Conservation (phyloP, 129 eudicot genomes). For the Pittosporum tobira region DNA sequence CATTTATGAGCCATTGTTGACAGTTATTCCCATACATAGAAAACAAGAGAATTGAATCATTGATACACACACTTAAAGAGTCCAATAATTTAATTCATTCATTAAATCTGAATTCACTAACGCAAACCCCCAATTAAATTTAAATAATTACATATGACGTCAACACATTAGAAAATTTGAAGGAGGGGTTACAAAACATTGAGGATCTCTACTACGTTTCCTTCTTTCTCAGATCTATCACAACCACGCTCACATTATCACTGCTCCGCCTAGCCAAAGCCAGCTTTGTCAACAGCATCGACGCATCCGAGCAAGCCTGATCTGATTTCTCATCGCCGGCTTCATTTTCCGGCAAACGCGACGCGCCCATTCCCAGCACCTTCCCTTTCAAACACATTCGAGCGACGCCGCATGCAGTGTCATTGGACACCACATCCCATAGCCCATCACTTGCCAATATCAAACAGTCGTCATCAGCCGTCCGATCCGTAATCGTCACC, state of each 20-base stretch:
- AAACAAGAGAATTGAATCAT: neutral
- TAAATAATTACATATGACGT: neutral
- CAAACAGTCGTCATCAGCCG: conserved; percentile 58
- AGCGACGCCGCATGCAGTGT: conserved; percentile 70
- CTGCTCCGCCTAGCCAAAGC: conserved; percentile 75
- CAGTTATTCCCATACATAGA: too few relatives aligned
- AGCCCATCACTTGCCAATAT: conserved; percentile 79
- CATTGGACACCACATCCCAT: conserved; percentile 91
- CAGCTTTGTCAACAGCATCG: conserved; percentile 56
- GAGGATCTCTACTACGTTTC: conserved; percentile 11
- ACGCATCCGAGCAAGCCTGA: conserved; percentile 55
- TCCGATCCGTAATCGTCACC: conserved; percentile 62
- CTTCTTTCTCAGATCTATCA: conserved; percentile 63
- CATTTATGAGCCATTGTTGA: too few relatives aligned
- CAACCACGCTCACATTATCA: conserved; percentile 78
- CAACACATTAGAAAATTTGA: neutral
- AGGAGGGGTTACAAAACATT: neutral
- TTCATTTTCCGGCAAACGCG: neutral
- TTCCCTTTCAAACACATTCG: conserved; percentile 69
- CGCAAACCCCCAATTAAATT: conserved; percentile 6
- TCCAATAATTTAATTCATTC: conserved; percentile 25
- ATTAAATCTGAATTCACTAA: neutral
- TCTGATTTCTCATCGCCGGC: conserved; percentile 26
- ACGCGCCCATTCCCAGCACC: conserved; percentile 14
- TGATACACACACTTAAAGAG: too few relatives aligned